These are phyloP conservation scores for Cryptosporidium viatorum DNA, from an alignment of 169 alveolate genomes.

Conservation along the genomic window DNA sequence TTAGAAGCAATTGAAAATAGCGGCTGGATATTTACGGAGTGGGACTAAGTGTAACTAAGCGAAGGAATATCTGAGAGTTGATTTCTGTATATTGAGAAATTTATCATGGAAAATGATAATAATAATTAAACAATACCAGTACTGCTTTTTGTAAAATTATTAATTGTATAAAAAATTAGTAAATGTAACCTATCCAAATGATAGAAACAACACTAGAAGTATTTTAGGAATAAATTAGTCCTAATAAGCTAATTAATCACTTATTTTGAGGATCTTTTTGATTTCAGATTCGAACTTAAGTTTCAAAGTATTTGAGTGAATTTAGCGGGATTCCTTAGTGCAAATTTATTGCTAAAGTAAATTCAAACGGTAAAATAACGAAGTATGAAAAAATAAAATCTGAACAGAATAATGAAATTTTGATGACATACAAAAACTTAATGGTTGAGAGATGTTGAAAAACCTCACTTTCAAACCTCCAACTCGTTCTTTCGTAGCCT, in stretches of 20 bases:
- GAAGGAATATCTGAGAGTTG: not conserved
- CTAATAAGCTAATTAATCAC: not conserved
- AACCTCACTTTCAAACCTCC: slow-evolving; percentile 43
- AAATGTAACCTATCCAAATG: not conserved
- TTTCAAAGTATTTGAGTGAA: not conserved
- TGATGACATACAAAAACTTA: not conserved
- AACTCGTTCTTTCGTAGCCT: slow-evolving; percentile 35
- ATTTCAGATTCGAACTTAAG: not conserved
- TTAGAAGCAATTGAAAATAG: slow-evolving; percentile 20
- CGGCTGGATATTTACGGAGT: slow-evolving; percentile 9
- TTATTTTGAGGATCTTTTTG: not conserved
- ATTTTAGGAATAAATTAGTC: slow-evolving; percentile 3
- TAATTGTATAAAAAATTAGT: not conserved
- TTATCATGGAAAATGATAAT: not conserved
- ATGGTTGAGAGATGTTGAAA: slow-evolving; percentile 6
- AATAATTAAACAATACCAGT: not conserved
- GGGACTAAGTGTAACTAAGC: not conserved
- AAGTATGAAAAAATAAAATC: not conserved
- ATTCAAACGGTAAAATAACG: not conserved
- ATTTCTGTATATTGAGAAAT: not conserved
- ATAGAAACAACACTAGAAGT: not conserved
- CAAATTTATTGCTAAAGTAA: not conserved
- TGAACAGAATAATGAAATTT: not conserved
- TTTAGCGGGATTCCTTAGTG: not conserved
- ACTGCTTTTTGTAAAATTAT: not conserved